Base-by-base conservation (phyloP, 305 asterid species). In the Vinca major region DNA sequence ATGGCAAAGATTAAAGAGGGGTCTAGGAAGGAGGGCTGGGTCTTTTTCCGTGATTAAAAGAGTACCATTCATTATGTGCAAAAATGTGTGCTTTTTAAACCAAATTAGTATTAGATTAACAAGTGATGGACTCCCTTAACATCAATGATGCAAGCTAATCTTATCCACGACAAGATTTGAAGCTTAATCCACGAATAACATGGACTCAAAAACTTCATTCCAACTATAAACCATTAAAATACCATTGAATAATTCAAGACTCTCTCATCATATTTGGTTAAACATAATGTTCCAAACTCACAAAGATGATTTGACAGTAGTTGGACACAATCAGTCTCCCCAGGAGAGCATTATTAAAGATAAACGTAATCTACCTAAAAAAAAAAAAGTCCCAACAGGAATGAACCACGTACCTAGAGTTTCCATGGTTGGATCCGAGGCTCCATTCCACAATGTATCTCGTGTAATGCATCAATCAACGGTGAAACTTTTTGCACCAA, bases 271-370 rank as follows among this genome's bases (percentile, higher is more conserved):
- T 48, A 71, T 71, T 55, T 71, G 66, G 75, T 65, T 65, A 55
- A 65, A 21, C 66, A 71, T 45, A 49, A 12, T 36, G 26, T 39
- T 47, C 71, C 75, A 64, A 71, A 64, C 40, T 45, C 65, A 36
- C 3, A 10, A 17, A 47, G 39, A 43, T 69, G 69, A 71, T 53
- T 41, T 63, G 75, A 71, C 60, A 33, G 51, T n/a, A 50, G 26
- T 41, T 53, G 2, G 44, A 36, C 20, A 26, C 43, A 43, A 63
- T 19, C 67, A 69, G 21, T 36, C 65, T 53, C 54, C 36, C 50
- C 33, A 26, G 33, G 33, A 26, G 33, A 26, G 33, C 33, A 26
- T 26, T 26, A 26, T 26, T 26, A 26, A 26, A 19, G 44, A 20
- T 43, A 48, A 47, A 2, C 56, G 37, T 39, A 1, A 12, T 6